These are phyloP conservation scores for Flaveria robusta DNA, from an alignment of 129 eudicot species.

Conservation along the genomic window DNA sequence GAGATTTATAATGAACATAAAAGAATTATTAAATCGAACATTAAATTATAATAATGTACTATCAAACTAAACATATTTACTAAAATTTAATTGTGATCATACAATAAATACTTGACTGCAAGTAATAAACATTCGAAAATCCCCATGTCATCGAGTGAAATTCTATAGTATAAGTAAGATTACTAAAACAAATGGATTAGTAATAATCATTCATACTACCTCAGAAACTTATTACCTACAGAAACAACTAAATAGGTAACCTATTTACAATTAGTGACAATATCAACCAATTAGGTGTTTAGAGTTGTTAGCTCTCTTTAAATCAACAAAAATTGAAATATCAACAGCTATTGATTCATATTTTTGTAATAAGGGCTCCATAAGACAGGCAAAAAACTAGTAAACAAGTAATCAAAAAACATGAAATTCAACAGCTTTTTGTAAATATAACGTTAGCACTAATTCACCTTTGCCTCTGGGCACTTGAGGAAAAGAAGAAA, in stretches of 20 bases:
- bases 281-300: background rate
- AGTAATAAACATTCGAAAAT: background rate
- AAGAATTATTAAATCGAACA: too few species aligned
- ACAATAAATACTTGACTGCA: background rate
- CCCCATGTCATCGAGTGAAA: too few species aligned
- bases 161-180: too few species aligned
- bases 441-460: background rate
- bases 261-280: background rate
- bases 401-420: background rate
- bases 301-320: too few species aligned
- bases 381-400: slow-evolving; percentile 8
- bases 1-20: too few species aligned
- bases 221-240: slow-evolving; percentile 1
- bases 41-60: too few species aligned
- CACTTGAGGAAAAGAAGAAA: slow-evolving; percentile 85
- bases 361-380: background rate
- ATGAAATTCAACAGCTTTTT: background rate
- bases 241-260: background rate
- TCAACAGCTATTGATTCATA: too few species aligned
- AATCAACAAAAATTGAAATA: background rate
- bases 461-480: slow-evolving; percentile 79
- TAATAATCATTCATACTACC: background rate
- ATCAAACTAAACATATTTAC: too few species aligned
- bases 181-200: background rate
- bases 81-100: background rate